Percentiles rank a stretch among this genome's conserved stretches.
phyloP scores from a whole-genome alignment of 768 basidiomycete genomes.

The Macrolepiota fuliginosa region DNA sequence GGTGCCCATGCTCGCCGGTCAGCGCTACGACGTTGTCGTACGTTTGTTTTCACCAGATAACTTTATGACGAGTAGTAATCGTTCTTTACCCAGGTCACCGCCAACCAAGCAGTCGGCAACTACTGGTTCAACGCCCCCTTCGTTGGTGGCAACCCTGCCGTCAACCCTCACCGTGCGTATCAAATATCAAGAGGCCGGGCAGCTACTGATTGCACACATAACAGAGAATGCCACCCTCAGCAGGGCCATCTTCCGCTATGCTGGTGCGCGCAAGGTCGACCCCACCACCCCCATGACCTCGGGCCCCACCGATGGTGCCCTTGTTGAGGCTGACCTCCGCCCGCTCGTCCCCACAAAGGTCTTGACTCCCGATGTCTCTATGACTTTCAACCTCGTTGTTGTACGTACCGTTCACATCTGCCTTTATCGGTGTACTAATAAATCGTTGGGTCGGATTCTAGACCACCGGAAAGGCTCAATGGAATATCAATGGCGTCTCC shows the following conservation, averaged over 20 bases:
- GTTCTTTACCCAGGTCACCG: slow-evolving; percentile 23
- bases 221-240: slow-evolving; percentile 17
- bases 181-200: no score
- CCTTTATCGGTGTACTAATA: slow-evolving; percentile 7
- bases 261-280: slow-evolving; percentile 30
- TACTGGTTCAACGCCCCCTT: slow-evolving; percentile 43
- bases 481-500: slow-evolving; percentile 31
- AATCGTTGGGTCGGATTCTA: neutral
- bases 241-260: slow-evolving; percentile 37
- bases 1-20: slow-evolving; percentile 42
- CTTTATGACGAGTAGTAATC: neutral
- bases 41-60: neutral
- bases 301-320: slow-evolving; percentile 20
- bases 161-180: slow-evolving; percentile 28
- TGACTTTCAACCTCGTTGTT: slow-evolving; percentile 31
- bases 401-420: slow-evolving; percentile 13
- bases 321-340: slow-evolving; percentile 36
- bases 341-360: slow-evolving; percentile 24
- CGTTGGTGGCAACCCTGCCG: slow-evolving; percentile 27
- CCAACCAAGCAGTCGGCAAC: slow-evolving; percentile 43
- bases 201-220: no score
- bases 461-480: slow-evolving; percentile 20
- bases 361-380: slow-evolving; percentile 16
- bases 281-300: slow-evolving; percentile 26
- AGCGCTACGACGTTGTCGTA: slow-evolving; percentile 44